Base-by-base conservation (phyloP, 1,284 basidiomycete species). In the Ustilago hordei region DNA sequence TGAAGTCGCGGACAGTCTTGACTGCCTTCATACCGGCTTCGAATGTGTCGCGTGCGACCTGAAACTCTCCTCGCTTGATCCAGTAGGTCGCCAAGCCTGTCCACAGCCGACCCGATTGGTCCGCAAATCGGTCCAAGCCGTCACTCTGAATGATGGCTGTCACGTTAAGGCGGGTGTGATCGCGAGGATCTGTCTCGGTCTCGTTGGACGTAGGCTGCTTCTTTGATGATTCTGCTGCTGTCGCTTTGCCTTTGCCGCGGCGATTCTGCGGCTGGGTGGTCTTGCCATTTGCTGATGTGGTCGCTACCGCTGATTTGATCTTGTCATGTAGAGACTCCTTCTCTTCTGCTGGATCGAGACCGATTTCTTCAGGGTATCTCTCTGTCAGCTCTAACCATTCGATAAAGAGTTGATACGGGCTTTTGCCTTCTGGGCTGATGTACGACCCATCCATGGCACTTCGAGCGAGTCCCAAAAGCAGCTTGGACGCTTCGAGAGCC, bases 31-130 rank as follows among this genome's bases (percentile, higher is more conserved):
- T 90, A 9, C 95, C 96, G 34, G 91, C 88, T 86, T 99, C 97
- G 84, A 99, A 99, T 0, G 92, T 95, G 63, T 89, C 89, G 81
- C 91, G 92, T 8, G 93, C 95, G 64, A 92, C 90, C 63, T 95
- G 95, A 82, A 99, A 95, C 85, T 98, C 96, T 75, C 91, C 94
- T 2, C 95, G 91, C 87, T 98, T 97, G 88, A 97, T 95, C 95
- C 95, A 99, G 86, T 97, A 99, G 0, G 96, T 98, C 3, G 96
- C 96, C 41, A 99, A 87, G 0, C 96, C 96, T 4, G 95, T 94
- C 95, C 95, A 99, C 13, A 99, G 88, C 39, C 94, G 91, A 11
- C 97, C 97, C 1, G 95, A 94, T 87, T 99, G 96, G 86, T 99
- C 97, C 83, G 94, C 94, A 87, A 97, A 99, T 15, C 94, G 88